Percentiles rank a stretch among this genome's conserved stretches.
These are phyloP conservation scores for Syzygium syzygioides DNA, from an alignment of 441 rosid genomes.

Conservation along the genomic window DNA sequence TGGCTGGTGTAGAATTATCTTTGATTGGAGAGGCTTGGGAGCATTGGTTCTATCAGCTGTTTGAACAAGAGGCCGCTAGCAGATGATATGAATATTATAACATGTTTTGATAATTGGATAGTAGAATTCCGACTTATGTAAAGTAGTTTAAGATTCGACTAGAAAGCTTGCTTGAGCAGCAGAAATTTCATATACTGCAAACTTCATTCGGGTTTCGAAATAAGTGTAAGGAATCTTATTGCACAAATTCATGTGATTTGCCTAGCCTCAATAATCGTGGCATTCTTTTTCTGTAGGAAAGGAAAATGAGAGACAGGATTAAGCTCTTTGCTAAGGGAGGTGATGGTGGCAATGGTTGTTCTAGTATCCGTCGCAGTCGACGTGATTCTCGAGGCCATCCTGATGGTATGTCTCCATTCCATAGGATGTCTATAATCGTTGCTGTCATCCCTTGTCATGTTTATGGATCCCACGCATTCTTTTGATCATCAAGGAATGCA, in stretches of 20 bases:
- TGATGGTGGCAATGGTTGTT: constrained; percentile 82
- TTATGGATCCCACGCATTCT: neutral
- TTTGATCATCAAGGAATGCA: neutral
- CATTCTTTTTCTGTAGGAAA: constrained; percentile 43
- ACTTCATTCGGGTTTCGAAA: neutral
- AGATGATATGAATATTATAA: neutral
- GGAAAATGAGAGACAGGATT: constrained; percentile 75
- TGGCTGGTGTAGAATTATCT: neutral
- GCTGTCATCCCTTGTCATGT: neutral
- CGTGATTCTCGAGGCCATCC: constrained; percentile 59
- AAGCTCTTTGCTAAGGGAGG: constrained; percentile 68
- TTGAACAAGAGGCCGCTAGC: neutral
- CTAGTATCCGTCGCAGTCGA: constrained; percentile 61
- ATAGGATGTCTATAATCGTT: neutral
- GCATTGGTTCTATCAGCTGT: neutral
- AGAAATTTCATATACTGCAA: neutral
- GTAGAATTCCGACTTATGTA: neutral
- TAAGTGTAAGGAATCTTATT: neutral
- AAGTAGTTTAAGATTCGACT: neutral
- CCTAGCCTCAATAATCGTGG: neutral
- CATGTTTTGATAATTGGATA: neutral
- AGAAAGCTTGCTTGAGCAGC: neutral
- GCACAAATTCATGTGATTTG: neutral
- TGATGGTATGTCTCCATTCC: constrained; percentile 48
- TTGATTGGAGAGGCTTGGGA: neutral